Conservation (phyloP, 1,284 basidiomycete genomes). For the Malassezia caprae region DNA sequence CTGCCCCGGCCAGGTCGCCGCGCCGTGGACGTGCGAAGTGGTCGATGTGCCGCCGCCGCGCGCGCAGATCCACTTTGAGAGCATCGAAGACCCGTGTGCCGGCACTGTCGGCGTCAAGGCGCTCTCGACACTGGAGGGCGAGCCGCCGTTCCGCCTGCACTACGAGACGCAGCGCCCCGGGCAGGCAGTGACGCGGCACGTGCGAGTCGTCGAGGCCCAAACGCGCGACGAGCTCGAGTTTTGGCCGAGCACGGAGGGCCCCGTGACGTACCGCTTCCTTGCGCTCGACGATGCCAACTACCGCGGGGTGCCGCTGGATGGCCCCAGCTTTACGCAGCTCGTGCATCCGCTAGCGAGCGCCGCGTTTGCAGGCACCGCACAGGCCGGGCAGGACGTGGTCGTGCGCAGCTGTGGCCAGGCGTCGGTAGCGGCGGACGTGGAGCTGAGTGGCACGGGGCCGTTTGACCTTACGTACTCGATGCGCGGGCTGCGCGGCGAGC, state of each 20-base stretch:
- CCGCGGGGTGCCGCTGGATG: conserved; percentile 53
- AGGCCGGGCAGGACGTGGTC: conserved; percentile 20
- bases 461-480: conserved; percentile 41
- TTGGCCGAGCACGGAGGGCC: conserved; percentile 76
- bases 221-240: conserved; percentile 74
- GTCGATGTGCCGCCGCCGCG: conserved; percentile 58
- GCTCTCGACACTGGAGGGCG: conserved; percentile 73
- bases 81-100: conserved; percentile 72
- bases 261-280: conserved; percentile 75
- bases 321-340: conserved; percentile 37
- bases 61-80: conserved; percentile 75
- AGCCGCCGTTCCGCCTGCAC: conserved; percentile 78
- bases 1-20: conserved; percentile 51
- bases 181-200: conserved; percentile 48
- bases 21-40: conserved; percentile 39
- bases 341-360: conserved; percentile 44
- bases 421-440: conserved; percentile 32
- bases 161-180: conserved; percentile 61
- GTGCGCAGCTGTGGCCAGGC: conserved; percentile 43
- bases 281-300: conserved; percentile 77
- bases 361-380: conserved; percentile 25
- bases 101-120: conserved; percentile 86
- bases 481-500: conserved; percentile 21
- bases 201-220: conserved; percentile 55
- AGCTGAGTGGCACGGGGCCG: conserved; percentile 36